Conservation (phyloP, 345 rosid genomes). For the Draba incana region DNA sequence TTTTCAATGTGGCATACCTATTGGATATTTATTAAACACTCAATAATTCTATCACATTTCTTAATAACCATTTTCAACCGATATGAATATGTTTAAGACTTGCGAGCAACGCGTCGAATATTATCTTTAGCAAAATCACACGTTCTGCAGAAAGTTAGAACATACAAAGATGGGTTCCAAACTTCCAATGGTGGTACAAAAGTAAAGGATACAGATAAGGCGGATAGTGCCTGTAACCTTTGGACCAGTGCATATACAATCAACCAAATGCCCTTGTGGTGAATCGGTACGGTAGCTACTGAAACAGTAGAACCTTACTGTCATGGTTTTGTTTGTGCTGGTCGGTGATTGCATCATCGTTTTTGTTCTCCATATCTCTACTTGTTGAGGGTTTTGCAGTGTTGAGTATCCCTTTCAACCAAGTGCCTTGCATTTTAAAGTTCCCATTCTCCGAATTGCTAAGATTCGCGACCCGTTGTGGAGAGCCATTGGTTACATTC, state of each 20-base stretch:
- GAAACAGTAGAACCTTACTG: slow-evolving; percentile 28
- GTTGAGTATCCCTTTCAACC: slow-evolving; percentile 82
- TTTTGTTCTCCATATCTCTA: slow-evolving; percentile 33
- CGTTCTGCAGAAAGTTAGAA: slow-evolving; percentile 2
- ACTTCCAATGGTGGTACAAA: slow-evolving; percentile 10
- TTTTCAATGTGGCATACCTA: neutral
- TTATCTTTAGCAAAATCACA: slow-evolving; percentile 29
- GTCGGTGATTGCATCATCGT: slow-evolving; percentile 40
- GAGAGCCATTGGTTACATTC: slow-evolving; percentile 36
- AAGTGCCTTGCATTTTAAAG: slow-evolving; percentile 65
- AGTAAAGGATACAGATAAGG: slow-evolving; percentile 27
- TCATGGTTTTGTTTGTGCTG: slow-evolving; percentile 35
- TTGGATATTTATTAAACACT: neutral
- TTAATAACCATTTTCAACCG: neutral
- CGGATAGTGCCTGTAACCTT: neutral
- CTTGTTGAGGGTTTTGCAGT: slow-evolving; percentile 54
- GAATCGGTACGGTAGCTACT: slow-evolving; percentile 15
- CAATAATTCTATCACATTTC: neutral
- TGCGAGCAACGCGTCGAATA: neutral
- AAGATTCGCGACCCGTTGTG: slow-evolving; percentile 48
- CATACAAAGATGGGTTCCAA: neutral
- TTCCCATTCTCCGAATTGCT: slow-evolving; percentile 59
- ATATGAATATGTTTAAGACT: neutral
- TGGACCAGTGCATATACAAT: slow-evolving; percentile 28
- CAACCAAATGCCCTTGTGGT: slow-evolving; percentile 25